Evolutionary conservation across 1,139 yeast species (phyloP).

Genomic region (Petasospora rhodanensis): DNA sequence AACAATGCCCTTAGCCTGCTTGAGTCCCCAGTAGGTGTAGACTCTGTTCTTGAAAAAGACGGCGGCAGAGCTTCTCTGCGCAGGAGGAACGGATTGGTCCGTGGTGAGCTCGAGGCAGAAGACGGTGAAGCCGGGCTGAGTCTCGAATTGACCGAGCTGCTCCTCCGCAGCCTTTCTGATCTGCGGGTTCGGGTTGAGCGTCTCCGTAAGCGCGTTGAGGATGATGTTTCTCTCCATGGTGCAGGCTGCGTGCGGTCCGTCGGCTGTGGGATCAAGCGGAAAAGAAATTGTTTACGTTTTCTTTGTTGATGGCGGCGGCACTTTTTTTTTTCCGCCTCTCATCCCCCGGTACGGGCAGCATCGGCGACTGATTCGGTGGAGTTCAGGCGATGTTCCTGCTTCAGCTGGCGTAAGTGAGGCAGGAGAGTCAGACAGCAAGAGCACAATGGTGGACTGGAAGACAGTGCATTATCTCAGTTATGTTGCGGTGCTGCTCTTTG

Average conservation of each 20-base stretch:
- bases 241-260: background rate
- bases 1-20: slow-evolving; percentile 40
- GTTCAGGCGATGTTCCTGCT: too few species aligned
- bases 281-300: background rate
- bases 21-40: slow-evolving; percentile 47
- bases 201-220: slow-evolving; percentile 71
- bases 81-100: slow-evolving; percentile 42
- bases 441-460: slow-evolving; percentile 38
- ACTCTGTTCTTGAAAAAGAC: slow-evolving; percentile 67
- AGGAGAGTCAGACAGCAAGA: too few species aligned
- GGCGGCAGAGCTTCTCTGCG: slow-evolving; percentile 57
- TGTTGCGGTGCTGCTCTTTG: slow-evolving; percentile 50
- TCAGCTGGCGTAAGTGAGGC: too few species aligned
- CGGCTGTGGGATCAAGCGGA: background rate
- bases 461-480: slow-evolving; percentile 39
- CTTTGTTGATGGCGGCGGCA: too few species aligned
- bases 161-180: slow-evolving; percentile 67
- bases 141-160: slow-evolving; percentile 53
- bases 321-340: too few species aligned
- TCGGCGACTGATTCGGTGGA: too few species aligned
- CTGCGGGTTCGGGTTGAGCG: slow-evolving; percentile 66
- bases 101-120: slow-evolving; percentile 50
- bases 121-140: slow-evolving; percentile 53
- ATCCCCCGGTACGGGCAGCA: too few species aligned
- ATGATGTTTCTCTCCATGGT: slow-evolving; percentile 60